phyloP scores from a whole-genome alignment of 2,329 filamentous ascomycete genomes.

The Colletotrichum cuscutae region DNA sequence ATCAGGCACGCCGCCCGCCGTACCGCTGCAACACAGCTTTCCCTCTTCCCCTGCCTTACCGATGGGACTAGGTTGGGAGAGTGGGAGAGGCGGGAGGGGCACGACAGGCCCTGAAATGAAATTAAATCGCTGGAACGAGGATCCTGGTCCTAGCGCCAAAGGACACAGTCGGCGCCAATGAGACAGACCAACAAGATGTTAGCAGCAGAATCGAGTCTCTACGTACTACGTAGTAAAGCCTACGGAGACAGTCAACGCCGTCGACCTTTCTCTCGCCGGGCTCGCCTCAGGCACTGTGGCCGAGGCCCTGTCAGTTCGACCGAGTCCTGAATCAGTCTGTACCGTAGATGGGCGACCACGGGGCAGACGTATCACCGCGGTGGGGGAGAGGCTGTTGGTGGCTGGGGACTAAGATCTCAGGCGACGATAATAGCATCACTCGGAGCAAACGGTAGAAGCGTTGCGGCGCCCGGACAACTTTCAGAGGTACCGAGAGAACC shows the following conservation, averaged over 20 bases:
- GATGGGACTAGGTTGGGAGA: conserved; percentile 8
- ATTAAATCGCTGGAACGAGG: conserved; percentile 33
- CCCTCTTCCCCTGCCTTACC: not conserved
- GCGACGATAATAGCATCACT: conserved; percentile 19
- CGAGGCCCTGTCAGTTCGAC: conserved; percentile 10
- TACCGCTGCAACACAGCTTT: not conserved
- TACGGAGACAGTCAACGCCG: not conserved
- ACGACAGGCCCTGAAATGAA: conserved; percentile 33
- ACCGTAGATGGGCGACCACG: not conserved
- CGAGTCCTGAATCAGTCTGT: not conserved
- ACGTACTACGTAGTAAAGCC: no score
- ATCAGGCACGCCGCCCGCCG: conserved; percentile 16
- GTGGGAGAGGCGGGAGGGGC: conserved; percentile 24
- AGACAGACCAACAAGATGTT: not conserved
- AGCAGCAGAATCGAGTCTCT: not conserved
- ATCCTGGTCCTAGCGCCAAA: conserved; percentile 26
- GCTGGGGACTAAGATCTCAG: conserved; percentile 23
- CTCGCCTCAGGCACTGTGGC: conserved; percentile 7
- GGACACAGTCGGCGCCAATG: conserved; percentile 5
- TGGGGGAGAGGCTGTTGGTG: not conserved
- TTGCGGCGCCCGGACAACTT: conserved; percentile 19
- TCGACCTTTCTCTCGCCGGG: not conserved
- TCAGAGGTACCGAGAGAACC: not conserved
- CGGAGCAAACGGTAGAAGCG: conserved; percentile 4
- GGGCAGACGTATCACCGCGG: not conserved